Evolutionary conservation across 257 asterid genomes (phyloP).

Genomic region (Salvia splendens): DNA sequence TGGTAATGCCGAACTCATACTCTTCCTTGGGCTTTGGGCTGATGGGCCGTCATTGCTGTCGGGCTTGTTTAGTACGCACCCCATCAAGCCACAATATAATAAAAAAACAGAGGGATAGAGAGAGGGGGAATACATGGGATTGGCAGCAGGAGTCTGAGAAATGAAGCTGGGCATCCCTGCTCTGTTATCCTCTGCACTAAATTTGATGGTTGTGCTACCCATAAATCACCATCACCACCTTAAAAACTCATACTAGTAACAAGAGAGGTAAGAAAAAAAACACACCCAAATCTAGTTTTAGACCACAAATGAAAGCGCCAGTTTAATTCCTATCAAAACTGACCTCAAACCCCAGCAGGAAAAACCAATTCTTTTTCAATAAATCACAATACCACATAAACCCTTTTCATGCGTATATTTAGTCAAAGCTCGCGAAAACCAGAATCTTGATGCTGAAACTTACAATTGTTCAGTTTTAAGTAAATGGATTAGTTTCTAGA

Average conservation of each 20-base stretch:
- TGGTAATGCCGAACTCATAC: too few species aligned
- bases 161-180: constrained; percentile 86
- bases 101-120: not conserved
- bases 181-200: constrained; percentile 54
- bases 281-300: constrained; percentile 22
- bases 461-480: constrained; percentile 20
- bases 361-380: constrained; percentile 17
- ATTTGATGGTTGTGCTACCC: constrained; percentile 45
- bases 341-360: constrained; percentile 26
- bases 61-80: too few species aligned
- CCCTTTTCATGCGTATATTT: constrained; percentile 36
- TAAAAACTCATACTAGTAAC: constrained; percentile 24
- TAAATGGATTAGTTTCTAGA: constrained; percentile 32
- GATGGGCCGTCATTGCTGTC: too few species aligned
- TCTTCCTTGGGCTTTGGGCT: too few species aligned
- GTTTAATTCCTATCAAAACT: constrained; percentile 24
- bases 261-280: not conserved
- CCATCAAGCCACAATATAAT: constrained; percentile 8
- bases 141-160: constrained; percentile 60
- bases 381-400: constrained; percentile 36
- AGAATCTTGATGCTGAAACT: constrained; percentile 27
- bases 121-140: constrained; percentile 55
- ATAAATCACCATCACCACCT: constrained; percentile 48
- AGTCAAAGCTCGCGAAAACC: constrained; percentile 29
- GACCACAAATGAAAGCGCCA: constrained; percentile 21